A percentile compares a stretch with the other conserved stretches of the same genome.
Evolutionary conservation across 2,329 filamentous ascomycete species (phyloP).

Genomic region (Calonectria hongkongensis): DNA sequence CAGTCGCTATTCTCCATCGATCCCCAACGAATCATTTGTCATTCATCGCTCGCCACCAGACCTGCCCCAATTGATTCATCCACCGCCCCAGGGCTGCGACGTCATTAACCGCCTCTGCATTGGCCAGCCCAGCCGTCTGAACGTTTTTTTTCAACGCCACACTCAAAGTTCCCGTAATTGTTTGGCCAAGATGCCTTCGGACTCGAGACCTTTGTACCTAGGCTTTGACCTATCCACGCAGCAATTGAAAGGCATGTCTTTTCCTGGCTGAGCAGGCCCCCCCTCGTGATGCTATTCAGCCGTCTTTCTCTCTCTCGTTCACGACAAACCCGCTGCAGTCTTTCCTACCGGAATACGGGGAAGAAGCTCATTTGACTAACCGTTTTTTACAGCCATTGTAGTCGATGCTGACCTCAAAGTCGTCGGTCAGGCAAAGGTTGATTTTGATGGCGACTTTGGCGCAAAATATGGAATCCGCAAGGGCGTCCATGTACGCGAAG

Average conservation of each 20-base stretch:
- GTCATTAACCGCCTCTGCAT: slow-evolving; percentile 8
- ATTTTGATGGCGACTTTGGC: slow-evolving; percentile 91
- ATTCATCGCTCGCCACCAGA: background rate
- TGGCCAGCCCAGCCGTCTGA: slow-evolving; percentile 13
- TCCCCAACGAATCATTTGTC: slow-evolving; percentile 2
- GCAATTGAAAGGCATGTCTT: slow-evolving; percentile 87
- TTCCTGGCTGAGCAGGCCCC: background rate
- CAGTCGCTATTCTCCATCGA: background rate
- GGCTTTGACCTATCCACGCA: slow-evolving; percentile 98
- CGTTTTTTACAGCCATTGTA: slow-evolving; percentile 79
- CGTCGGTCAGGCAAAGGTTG: slow-evolving; percentile 90
- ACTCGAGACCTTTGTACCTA: slow-evolving; percentile 80
- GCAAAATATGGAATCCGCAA: slow-evolving; percentile 87
- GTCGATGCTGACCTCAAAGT: slow-evolving; percentile 89
- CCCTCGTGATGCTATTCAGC: background rate
- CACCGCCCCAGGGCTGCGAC: background rate
- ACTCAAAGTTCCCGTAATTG: slow-evolving; percentile 7
- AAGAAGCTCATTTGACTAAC: slow-evolving; percentile 28
- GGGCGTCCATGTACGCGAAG: slow-evolving; percentile 88
- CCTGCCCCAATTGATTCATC: slow-evolving; percentile 6
- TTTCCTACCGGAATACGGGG: background rate
- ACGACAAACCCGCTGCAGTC: background rate
- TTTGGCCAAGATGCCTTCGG: slow-evolving; percentile 39
- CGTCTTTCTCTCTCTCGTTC: background rate
- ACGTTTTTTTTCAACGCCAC: slow-evolving; percentile 15